These are phyloP conservation scores for Dillenia turbinata DNA, from an alignment of 164 flowering plant genomes.

Conservation along the genomic window DNA sequence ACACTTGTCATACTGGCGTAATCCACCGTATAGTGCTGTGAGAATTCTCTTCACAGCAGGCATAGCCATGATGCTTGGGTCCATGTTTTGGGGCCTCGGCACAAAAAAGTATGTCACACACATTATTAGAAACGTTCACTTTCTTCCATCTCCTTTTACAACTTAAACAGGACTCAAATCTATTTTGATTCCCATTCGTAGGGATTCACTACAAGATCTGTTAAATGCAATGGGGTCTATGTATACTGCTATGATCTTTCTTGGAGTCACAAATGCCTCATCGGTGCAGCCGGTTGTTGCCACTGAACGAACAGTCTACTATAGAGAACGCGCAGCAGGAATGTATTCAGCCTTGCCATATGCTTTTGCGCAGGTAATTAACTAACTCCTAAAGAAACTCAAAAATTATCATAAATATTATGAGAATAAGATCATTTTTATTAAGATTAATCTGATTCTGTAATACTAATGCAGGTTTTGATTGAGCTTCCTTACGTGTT, in stretches of 20 bases:
- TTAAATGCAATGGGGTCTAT: slow-evolving; percentile 34
- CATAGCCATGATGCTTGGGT: slow-evolving; percentile 26
- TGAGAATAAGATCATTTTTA: too few relatives aligned
- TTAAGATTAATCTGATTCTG: neutral
- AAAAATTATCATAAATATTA: neutral
- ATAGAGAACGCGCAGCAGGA: slow-evolving; percentile 32
- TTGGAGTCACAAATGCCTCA: slow-evolving; percentile 23
- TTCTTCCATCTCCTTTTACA: too few relatives aligned
- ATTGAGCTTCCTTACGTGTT: too few relatives aligned
- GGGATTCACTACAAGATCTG: slow-evolving; percentile 15
- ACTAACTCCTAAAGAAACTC: neutral
- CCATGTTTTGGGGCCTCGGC: slow-evolving; percentile 31
- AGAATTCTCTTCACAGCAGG: slow-evolving; percentile 25
- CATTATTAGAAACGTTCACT: too few relatives aligned
- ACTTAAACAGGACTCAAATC: neutral
- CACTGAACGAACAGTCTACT: slow-evolving; percentile 29
- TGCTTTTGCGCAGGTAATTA: slow-evolving; percentile 28
- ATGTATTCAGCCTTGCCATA: slow-evolving; percentile 33
- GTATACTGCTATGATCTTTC: slow-evolving; percentile 25
- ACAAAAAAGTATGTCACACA: slow-evolving; percentile 9
- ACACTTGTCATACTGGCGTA: slow-evolving; percentile 31
- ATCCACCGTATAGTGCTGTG: slow-evolving; percentile 31
- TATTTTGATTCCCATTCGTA: slow-evolving; percentile 1
- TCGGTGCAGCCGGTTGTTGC: slow-evolving; percentile 30
- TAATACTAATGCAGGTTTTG: too few relatives aligned